Conservation (phyloP, 805 yeast species). For the Jamesozyma jinghongensis region DNA sequence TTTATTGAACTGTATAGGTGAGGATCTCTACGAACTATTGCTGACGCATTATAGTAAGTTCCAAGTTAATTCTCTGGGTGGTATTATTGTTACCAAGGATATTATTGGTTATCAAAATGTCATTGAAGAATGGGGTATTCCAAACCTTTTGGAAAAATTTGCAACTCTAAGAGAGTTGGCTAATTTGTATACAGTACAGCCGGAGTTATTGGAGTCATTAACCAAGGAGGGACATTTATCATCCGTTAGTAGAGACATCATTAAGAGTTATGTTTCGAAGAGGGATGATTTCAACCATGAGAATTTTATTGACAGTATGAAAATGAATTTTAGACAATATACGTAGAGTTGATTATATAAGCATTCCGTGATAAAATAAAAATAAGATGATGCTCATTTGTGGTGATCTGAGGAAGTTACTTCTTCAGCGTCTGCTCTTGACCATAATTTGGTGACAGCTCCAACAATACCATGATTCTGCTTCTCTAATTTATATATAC, state of each 20-base stretch:
- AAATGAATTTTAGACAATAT: conserved; percentile 16
- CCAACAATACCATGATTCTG: conserved; percentile 69
- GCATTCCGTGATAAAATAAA: no score
- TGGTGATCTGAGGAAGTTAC: no score
- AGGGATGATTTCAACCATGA: conserved; percentile 57
- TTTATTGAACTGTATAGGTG: conserved; percentile 49
- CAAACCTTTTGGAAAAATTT: conserved; percentile 52
- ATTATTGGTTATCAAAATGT: conserved; percentile 64
- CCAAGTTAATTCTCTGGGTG: conserved; percentile 74
- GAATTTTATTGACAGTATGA: conserved; percentile 22
- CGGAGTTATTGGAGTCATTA: conserved; percentile 66
- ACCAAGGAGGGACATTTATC: conserved; percentile 75
- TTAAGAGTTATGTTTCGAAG: conserved; percentile 58
- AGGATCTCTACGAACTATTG: conserved; percentile 46
- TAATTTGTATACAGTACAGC: conserved; percentile 76
- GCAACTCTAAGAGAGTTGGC: conserved; percentile 72
- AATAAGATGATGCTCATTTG: no score
- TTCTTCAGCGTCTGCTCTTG: no score
- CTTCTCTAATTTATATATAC: conserved; percentile 73
- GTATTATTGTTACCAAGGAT: conserved; percentile 73
- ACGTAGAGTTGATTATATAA: conserved; percentile 5
- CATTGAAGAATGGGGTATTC: conserved; percentile 58
- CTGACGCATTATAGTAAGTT: conserved; percentile 67
- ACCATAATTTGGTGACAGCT: not conserved
- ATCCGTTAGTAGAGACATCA: conserved; percentile 48